These are phyloP conservation scores for Venturia nashicola DNA, from an alignment of 2,329 filamentous ascomycete genomes.

Conservation along the genomic window DNA sequence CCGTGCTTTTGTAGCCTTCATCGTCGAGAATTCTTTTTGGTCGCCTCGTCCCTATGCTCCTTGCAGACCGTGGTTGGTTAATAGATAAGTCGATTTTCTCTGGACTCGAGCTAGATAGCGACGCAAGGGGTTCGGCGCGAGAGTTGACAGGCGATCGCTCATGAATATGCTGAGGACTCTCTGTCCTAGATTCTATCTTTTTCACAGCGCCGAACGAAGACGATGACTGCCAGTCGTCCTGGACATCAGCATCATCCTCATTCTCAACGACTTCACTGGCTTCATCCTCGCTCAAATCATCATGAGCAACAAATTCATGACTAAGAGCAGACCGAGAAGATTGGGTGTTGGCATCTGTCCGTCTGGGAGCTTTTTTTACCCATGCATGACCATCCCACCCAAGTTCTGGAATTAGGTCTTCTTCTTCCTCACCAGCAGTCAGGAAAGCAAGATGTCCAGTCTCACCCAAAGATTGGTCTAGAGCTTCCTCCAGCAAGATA, in stretches of 20 bases:
- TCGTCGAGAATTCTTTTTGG: not conserved
- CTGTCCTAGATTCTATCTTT: not conserved
- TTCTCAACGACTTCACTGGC: not conserved
- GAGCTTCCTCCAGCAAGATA: slow-evolving; percentile 61
- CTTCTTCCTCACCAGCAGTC: slow-evolving; percentile 18
- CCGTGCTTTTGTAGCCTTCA: not conserved
- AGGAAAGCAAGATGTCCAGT: slow-evolving; percentile 61
- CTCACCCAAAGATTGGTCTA: slow-evolving; percentile 46
- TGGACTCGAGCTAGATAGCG: not conserved
- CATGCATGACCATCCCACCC: not conserved
- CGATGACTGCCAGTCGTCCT: not conserved
- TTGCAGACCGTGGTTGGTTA: not conserved
- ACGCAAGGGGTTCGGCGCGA: not conserved
- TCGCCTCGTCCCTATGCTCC: not conserved
- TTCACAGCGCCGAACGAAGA: not conserved
- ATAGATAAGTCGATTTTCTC: not conserved
- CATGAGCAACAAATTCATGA: not conserved
- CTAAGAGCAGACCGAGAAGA: not conserved
- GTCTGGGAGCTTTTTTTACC: not conserved
- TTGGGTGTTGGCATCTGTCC: not conserved
- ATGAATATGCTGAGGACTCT: not conserved
- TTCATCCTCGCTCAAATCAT: not conserved
- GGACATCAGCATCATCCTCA: not conserved
- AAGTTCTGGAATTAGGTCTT: not conserved
- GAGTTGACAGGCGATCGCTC: not conserved